Percentiles rank a stretch among this genome's conserved stretches.
These are phyloP conservation scores for Viola pubescens DNA, from an alignment of 441 rosid genomes.

Conservation along the genomic window DNA sequence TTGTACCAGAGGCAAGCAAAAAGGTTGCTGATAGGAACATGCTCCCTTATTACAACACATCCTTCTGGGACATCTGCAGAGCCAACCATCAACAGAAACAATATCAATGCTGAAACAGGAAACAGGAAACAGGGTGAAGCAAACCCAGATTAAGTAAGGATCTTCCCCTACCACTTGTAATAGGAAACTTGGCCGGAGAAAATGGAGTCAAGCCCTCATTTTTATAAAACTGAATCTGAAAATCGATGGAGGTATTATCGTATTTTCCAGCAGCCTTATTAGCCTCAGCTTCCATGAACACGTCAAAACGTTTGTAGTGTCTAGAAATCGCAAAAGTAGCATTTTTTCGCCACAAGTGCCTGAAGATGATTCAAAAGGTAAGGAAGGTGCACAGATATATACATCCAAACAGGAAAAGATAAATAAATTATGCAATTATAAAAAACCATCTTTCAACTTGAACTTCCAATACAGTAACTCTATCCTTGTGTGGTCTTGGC, in stretches of 20 bases:
- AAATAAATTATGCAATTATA: not conserved
- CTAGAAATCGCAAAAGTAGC: conserved; percentile 82
- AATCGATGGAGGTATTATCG: conserved; percentile 78
- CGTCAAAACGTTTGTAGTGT: conserved; percentile 85
- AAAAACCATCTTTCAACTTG: not conserved
- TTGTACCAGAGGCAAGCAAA: conserved; percentile 94
- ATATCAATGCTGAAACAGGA: not conserved
- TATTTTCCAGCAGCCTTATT: conserved; percentile 96
- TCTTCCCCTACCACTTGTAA: conserved; percentile 63
- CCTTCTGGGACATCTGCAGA: conserved; percentile 98
- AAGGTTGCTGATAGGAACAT: conserved; percentile 83
- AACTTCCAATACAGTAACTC: not conserved
- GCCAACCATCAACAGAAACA: conserved; percentile 12
- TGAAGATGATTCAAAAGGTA: conserved; percentile 24
- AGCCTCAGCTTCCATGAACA: conserved; percentile 85
- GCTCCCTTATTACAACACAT: conserved; percentile 91
- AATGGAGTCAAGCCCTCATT: conserved; percentile 83
- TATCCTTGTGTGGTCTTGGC: too few species aligned
- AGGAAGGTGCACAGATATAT: conserved; percentile 2
- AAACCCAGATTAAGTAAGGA: conserved; percentile 3
- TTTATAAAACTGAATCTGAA: conserved; percentile 75
- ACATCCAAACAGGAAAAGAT: too few species aligned
- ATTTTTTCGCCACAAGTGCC: conserved; percentile 88
- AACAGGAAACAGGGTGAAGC: not conserved
- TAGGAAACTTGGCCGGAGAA: conserved; percentile 77